phyloP scores from a whole-genome alignment of 805 yeast species.

The Wickerhamomyces bovis region DNA sequence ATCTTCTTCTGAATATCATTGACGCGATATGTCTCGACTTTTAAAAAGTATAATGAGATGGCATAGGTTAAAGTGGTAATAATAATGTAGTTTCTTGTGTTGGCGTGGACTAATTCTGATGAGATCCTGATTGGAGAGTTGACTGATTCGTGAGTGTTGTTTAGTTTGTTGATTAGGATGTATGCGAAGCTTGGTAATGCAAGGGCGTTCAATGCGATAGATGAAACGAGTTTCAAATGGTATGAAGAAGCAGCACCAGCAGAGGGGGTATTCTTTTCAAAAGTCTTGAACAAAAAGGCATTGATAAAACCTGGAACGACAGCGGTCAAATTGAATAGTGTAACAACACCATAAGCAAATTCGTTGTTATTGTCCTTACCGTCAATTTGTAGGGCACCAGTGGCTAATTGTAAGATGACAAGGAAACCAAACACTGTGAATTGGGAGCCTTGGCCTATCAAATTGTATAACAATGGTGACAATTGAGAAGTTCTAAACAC shows the following conservation, averaged over 20 bases:
- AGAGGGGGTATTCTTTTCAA: slow-evolving; percentile 7
- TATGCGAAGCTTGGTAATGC: slow-evolving; percentile 16
- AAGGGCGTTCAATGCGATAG: slow-evolving; percentile 11
- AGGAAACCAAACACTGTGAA: slow-evolving; percentile 6
- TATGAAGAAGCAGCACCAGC: not conserved
- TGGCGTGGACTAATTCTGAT: not conserved
- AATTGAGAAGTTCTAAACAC: slow-evolving; percentile 19
- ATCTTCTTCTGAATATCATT: slow-evolving; percentile 19
- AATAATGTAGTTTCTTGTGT: slow-evolving; percentile 8
- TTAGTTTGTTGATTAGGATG: slow-evolving; percentile 8
- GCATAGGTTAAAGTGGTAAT: slow-evolving; percentile 12
- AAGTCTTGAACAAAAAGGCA: slow-evolving; percentile 17
- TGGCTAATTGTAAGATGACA: slow-evolving; percentile 3
- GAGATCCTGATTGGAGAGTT: slow-evolving; percentile 21
- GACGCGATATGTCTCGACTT: slow-evolving; percentile 6
- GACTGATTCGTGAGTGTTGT: slow-evolving; percentile 18
- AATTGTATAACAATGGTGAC: slow-evolving; percentile 7
- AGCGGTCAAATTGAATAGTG: slow-evolving; percentile 11
- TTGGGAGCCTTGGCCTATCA: slow-evolving; percentile 20
- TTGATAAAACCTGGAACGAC: slow-evolving; percentile 14
- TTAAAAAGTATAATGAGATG: slow-evolving; percentile 8
- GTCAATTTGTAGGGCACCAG: slow-evolving; percentile 13
- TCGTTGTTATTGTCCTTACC: slow-evolving; percentile 8
- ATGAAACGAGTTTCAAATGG: slow-evolving; percentile 3
- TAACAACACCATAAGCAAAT: slow-evolving; percentile 3